Evolutionary conservation across 495 filamentous ascomycete species (phyloP).

Genomic region (Cercophora newfieldiana): DNA sequence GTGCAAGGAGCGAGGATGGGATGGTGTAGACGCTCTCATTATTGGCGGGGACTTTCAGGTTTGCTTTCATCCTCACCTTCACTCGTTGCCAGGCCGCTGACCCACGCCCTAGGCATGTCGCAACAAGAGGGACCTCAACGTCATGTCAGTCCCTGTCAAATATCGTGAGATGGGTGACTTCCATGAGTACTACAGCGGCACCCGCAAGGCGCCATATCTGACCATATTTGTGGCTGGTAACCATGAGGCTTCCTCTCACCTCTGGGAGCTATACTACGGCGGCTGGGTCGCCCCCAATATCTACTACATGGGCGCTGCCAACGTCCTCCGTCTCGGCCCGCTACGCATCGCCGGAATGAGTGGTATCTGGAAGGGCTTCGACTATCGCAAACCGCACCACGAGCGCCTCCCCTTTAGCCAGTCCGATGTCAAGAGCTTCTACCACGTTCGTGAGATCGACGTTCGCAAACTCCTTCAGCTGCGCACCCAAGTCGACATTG

Average conservation of each 20-base stretch:
- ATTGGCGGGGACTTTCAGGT: constrained; percentile 92
- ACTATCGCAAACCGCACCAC: constrained; percentile 77
- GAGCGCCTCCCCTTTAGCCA: constrained; percentile 84
- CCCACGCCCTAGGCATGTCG: constrained; percentile 68
- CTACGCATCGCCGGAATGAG: constrained; percentile 87
- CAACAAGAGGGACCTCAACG: constrained; percentile 80
- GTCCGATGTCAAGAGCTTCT: constrained; percentile 72
- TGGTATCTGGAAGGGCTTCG: constrained; percentile 87
- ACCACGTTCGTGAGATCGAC: constrained; percentile 89
- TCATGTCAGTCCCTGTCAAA: constrained; percentile 82
- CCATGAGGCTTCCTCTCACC: constrained; percentile 84
- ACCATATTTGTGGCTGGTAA: constrained; percentile 94
- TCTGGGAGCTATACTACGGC: constrained; percentile 91
- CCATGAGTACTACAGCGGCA: constrained; percentile 85
- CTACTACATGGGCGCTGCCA: constrained; percentile 92
- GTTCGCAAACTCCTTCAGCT: constrained; percentile 85
- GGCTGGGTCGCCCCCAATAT: constrained; percentile 97
- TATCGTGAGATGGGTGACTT: constrained; percentile 87
- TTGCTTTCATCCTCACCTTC: constrained; percentile 14
- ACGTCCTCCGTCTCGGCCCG: constrained; percentile 76
- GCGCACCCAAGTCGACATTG: constrained; percentile 79
- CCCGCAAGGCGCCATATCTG: constrained; percentile 73
- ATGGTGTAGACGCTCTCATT: constrained; percentile 76
- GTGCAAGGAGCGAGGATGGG: constrained; percentile 67
- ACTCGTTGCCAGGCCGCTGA: constrained; percentile 24